These are phyloP conservation scores for Plasmodium sp. DNA, from an alignment of 169 alveolate genomes.

Conservation along the genomic window DNA sequence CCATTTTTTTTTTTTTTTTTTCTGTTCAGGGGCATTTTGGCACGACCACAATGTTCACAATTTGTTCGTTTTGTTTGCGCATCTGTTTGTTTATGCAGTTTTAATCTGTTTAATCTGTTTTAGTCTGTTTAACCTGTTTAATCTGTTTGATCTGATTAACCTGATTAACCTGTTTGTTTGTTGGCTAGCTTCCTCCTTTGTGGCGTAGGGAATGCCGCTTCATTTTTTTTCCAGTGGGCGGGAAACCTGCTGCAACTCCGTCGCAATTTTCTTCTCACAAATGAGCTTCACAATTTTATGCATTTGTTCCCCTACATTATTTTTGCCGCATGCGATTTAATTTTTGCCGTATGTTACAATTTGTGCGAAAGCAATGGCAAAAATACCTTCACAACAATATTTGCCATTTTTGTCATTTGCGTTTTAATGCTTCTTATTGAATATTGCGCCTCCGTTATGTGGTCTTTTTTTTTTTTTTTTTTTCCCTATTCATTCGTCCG, in stretches of 20 bases:
- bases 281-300: not conserved
- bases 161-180: not conserved
- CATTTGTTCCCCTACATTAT: not conserved
- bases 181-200: not conserved
- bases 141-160: not conserved
- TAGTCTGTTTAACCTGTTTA: not conserved
- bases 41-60: not conserved
- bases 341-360: not conserved
- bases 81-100: not conserved
- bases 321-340: not conserved
- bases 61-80: not conserved
- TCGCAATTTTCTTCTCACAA: not conserved
- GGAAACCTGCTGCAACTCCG: not conserved
- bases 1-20: not conserved
- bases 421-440: not conserved
- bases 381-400: not conserved
- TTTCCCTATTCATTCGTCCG: not conserved
- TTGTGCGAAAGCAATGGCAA: not conserved
- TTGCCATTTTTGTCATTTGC: not conserved
- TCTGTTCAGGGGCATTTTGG: not conserved
- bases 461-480: not conserved
- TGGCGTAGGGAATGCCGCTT: not conserved
- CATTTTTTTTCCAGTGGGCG: not conserved
- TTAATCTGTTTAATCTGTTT: not conserved
- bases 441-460: not conserved